Base-by-base conservation (phyloP, 345 rosid genomes). In the Eucalyptus dawsonii region DNA sequence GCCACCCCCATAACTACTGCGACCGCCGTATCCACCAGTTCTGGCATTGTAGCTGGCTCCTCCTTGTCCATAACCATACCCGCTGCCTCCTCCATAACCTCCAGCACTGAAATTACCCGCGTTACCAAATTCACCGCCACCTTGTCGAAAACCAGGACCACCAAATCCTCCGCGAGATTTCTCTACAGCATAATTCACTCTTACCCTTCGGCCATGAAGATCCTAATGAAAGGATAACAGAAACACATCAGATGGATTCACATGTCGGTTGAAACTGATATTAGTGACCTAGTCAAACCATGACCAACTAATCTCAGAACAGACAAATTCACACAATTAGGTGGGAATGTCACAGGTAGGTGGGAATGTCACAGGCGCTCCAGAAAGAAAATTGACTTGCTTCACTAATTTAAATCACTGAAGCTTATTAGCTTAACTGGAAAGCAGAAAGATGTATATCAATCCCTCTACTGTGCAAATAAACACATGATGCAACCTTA, bases 121-220 rank as follows among this genome's bases (percentile, higher is more conserved):
- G 2, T 49, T 49, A 37, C 88, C 40, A 67, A 60, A 88, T 19
- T n/a, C 88, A 37, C 80, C 53, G 2, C 51, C 80, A 16, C 87
- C 87, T 81, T 76, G 51, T 40, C 47, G 85, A 15, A 83, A 88
- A 22, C 72, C 87, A 40, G 87, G 29, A 54, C 88, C 29, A 13
- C 85, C 86, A 50, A 88, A 83, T 56, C 89, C 87, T 83, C 80
- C 88, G 51, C 92, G 92, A 88, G 94, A 49, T 91, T 94, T 95
- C 47, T 96, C 99, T 54, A 90, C 88, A 80, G 99, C 98, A 93
- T 91, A 93, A 89, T 95, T 94, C 88, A 96, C 99, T 91, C 93
- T 97, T 42, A 96, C 91, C 21, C 89, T 90, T 87, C 98, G 95
- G 45, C 99, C 98, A 89, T 93, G 93, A 86, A 97, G 96, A 85